Evolutionary conservation across 2,329 filamentous ascomycete genomes (phyloP), one percentile per base, ranked within the genome.

Genomic region (Pseudodiploospora longispora): DNA sequence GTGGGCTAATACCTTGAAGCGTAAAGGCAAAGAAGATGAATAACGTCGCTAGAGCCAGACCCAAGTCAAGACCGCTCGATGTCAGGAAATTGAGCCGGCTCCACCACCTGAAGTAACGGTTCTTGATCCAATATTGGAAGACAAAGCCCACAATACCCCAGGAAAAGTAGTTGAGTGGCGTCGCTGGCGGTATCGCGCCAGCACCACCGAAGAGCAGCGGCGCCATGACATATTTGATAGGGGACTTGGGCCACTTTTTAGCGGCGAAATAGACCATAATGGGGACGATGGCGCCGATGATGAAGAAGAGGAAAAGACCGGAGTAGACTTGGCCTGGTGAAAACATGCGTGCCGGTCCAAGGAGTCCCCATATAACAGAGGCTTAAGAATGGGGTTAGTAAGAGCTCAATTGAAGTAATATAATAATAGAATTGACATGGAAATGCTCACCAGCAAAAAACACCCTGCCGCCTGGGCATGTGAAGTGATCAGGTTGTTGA

Each of bases 31-130:
- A 78, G 66, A 88, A 86, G 51, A 87, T 80, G 48, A 85, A 63
- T 36, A 87, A 70, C 2, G 83, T 86, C 12, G 70, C 72, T 28
- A 87, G 65, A 2, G 80, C 81, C 2, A 87, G 68, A 2, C 83
- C 84, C 9, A 85, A 69, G 52, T 87, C 84, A 39, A 88, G 67
- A 0, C 77, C 83, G 0, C 82, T 83, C 9, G 80, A 82, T 0
- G 83, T 82, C 48, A 87, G 64, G 55, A 85, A 87, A 65, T 87
- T 87, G 57, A 85, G 76, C 28, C 81, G 72, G 61, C 76, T 78
- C 85, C 85, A 88, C 84, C 84, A 88, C 29, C 66, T 73, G 49
- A 78, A 79, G 59, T 78, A 72, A 10, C 72, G 70, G 55, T 76
- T 75, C 60, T 80, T 79, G 57, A 88, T 76, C 55, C 69, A 72